Base-by-base conservation (phyloP, 352 stramenopile species). In the Globisporangium alternatum region DNA sequence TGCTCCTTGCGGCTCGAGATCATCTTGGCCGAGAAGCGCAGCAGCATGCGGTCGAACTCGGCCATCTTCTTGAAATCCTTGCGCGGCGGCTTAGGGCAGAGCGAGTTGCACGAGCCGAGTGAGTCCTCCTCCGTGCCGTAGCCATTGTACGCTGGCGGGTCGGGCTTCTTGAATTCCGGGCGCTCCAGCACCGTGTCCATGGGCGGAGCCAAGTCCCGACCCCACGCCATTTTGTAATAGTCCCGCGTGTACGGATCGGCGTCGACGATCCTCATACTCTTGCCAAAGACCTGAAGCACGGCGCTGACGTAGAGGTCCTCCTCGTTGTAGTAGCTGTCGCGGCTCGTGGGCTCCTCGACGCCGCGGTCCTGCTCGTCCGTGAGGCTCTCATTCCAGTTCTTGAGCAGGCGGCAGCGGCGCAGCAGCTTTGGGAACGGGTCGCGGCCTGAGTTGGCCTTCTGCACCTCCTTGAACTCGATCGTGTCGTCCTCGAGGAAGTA, bases 401-500 rank as follows among this genome's bases (percentile, higher is more conserved):
- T 91, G 53, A 90, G 71, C 25, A 93, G 65, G 9, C 78, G 79
- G 22, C 56, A 71, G 53, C 87, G 83, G 33, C 77, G 83, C 30
- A 96, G 73, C 31, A 95, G 72, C 37, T 89, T 61, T n/a, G 81
- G 80, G 71, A 93, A 95, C 70, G 74, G 81, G 51, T 96, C 86
- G 31, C 86, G 74, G 1, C 89, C 89, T 25, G 89, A 94, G 64
- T 97, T 97, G 13, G 74, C 69, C 43, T 77, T 76, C n/a, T 77
- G 70, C 5, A 91, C 73, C 68, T 97, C 90, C 47, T 91, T 91
- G 71, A 97, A 89, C 69, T 97, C 87, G 61, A 97, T 76, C 58
- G 87, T 95, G 68, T 96, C 86, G 60, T 97, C 91, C 67, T 89
- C 84, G 15, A 97, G 70, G 65, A 95, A 97, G 64, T 89, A 97